Percentiles rank a stretch among this genome's conserved stretches.
phyloP scores from a whole-genome alignment of 495 filamentous ascomycete species.

The Pseudevernia furfuracea region DNA sequence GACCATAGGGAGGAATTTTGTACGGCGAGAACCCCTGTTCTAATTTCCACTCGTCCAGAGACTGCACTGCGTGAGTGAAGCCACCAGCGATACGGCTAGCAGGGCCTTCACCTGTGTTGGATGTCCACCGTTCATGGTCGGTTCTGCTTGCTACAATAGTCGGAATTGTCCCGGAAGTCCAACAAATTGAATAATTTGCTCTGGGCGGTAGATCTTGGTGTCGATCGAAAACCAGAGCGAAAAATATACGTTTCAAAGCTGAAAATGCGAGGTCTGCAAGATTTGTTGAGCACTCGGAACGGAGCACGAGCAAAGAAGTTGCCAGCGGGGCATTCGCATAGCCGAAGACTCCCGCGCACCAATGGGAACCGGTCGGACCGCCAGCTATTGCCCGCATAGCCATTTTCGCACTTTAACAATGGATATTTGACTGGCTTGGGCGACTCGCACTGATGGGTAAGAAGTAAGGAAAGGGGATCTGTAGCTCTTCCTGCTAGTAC shows the following conservation, averaged over 20 bases:
- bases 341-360: neutral
- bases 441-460: too few species aligned
- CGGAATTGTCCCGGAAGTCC: neutral
- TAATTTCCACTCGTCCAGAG: conserved; percentile 45
- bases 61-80: neutral
- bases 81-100: neutral
- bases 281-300: neutral
- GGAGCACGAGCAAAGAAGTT: neutral
- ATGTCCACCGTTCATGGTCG: neutral
- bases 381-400: neutral
- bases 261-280: neutral
- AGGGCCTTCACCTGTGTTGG: neutral
- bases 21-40: conserved; percentile 44
- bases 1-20: conserved; percentile 32
- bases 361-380: neutral
- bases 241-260: neutral
- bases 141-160: neutral
- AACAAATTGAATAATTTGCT: too few species aligned
- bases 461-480: neutral
- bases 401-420: neutral
- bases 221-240: neutral
- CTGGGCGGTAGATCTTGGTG: neutral
- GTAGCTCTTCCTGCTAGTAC: neutral
- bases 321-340: too few species aligned
- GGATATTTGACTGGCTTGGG: neutral